phyloP scores from a whole-genome alignment of 2,329 filamentous ascomycete genomes.

The Verticillium klebahnii region DNA sequence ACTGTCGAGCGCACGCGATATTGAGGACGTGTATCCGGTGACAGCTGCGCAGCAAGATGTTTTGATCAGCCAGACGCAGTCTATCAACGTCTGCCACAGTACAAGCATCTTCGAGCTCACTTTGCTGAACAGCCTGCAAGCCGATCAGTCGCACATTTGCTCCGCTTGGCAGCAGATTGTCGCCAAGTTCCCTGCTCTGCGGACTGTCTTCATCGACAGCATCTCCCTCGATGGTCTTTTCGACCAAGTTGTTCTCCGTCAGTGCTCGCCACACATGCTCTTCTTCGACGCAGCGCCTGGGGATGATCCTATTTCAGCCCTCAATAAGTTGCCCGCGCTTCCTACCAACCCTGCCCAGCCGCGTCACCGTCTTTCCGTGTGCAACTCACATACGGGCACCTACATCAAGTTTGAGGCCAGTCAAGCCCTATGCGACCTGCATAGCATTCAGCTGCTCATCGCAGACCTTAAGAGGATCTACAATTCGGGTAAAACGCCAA shows the following conservation, averaged over 20 bases:
- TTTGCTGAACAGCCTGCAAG: slow-evolving; percentile 26
- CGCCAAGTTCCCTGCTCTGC: slow-evolving; percentile 36
- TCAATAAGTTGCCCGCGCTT: slow-evolving; percentile 38
- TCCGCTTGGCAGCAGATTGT: slow-evolving; percentile 46
- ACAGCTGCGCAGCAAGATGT: slow-evolving; percentile 45
- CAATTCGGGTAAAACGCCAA: slow-evolving; percentile 29
- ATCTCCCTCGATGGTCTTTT: slow-evolving; percentile 43
- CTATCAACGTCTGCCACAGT: slow-evolving; percentile 35
- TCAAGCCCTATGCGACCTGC: slow-evolving; percentile 42
- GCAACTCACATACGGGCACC: slow-evolving; percentile 36
- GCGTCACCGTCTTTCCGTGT: slow-evolving; percentile 46
- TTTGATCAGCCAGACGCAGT: slow-evolving; percentile 38
- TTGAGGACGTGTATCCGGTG: slow-evolving; percentile 45
- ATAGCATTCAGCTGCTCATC: slow-evolving; percentile 41
- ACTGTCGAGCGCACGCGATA: slow-evolving; percentile 35
- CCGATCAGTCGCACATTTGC: slow-evolving; percentile 41
- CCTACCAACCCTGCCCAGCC: slow-evolving; percentile 31
- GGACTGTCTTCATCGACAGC: slow-evolving; percentile 49
- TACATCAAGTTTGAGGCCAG: slow-evolving; percentile 46
- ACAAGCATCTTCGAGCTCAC: slow-evolving; percentile 45
- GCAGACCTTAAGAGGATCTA: slow-evolving; percentile 42
- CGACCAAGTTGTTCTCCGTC: slow-evolving; percentile 43
- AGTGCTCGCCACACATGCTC: slow-evolving; percentile 45
- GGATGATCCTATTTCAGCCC: slow-evolving; percentile 30
- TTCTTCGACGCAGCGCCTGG: slow-evolving; percentile 42